phyloP scores from a whole-genome alignment of 192 early-diverging fungal species.

The Fimicolochytrium jonesii region DNA sequence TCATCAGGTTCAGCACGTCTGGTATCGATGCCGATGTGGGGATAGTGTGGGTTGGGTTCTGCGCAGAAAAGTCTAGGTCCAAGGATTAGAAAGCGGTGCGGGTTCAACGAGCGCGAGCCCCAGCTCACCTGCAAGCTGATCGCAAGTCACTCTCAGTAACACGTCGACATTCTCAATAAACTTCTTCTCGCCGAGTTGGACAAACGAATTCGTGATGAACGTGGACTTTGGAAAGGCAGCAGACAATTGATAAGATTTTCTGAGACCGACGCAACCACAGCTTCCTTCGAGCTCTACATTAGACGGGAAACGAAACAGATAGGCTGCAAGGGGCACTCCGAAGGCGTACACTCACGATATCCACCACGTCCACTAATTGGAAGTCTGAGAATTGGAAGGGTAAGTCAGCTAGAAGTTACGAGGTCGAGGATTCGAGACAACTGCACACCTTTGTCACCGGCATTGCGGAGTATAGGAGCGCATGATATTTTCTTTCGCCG shows the following conservation, averaged over 20 bases:
- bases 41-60: constrained; percentile 26
- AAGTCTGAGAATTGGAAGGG: constrained; percentile 3
- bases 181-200: neutral
- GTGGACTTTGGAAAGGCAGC: neutral
- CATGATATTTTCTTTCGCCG: constrained; percentile 26
- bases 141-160: constrained; percentile 18
- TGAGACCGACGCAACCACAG: neutral
- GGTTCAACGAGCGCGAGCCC: neutral
- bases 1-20: constrained; percentile 6
- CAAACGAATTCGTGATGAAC: constrained; percentile 16
- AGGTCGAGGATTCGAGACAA: neutral
- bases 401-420: neutral
- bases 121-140: constrained; percentile 16
- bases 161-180: constrained; percentile 4
- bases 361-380: constrained; percentile 21
- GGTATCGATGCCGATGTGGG: neutral
- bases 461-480: constrained; percentile 8
- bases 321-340: neutral
- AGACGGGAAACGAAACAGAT: neutral
- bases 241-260: neutral
- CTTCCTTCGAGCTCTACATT: neutral
- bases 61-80: constrained; percentile 22
- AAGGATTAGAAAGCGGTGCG: neutral
- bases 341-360: constrained; percentile 23
- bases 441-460: neutral